These are phyloP conservation scores for Phyllosticta citriasiana DNA, from an alignment of 2,329 filamentous ascomycete genomes.

Conservation along the genomic window DNA sequence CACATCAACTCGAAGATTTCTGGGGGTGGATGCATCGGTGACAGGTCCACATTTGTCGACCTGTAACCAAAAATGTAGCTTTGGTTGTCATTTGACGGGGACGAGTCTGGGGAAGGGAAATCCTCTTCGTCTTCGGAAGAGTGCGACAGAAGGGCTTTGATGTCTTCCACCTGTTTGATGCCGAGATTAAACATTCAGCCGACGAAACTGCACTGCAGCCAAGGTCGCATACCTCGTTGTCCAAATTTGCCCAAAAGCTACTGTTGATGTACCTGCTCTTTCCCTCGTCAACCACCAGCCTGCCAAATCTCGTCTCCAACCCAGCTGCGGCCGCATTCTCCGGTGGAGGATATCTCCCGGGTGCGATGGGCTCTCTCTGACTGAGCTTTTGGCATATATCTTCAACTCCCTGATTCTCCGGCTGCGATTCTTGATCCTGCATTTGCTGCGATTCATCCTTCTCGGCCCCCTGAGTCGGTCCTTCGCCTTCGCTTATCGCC, in stretches of 20 bases:
- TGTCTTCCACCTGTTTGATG: constrained; percentile 44
- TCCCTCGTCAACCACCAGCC: constrained; percentile 61
- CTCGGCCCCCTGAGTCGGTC: constrained; percentile 25
- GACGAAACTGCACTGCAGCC: neutral
- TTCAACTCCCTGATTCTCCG: neutral
- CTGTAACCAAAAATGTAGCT: constrained; percentile 64
- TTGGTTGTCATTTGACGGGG: constrained; percentile 43
- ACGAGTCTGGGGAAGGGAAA: constrained; percentile 30
- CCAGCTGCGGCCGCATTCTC: constrained; percentile 23
- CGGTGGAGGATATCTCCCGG: constrained; percentile 3
- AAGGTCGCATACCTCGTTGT: constrained; percentile 51
- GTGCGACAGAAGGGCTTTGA: constrained; percentile 54
- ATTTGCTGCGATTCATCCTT: neutral
- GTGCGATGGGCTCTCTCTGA: neutral
- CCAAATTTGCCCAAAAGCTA: constrained; percentile 66
- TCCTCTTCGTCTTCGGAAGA: constrained; percentile 50
- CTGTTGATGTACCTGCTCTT: constrained; percentile 65
- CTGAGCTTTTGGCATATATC: neutral
- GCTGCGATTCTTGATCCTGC: neutral
- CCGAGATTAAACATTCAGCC: neutral
- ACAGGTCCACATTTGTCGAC: constrained; percentile 58
- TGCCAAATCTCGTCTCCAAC: constrained; percentile 50
- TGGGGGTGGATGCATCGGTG: constrained; percentile 53
- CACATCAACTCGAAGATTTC: constrained; percentile 59
- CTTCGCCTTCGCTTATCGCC: constrained; percentile 13